Evolutionary conservation across 75 land plant species (phyloP).

Genomic region (Sequoia sempervirens): DNA sequence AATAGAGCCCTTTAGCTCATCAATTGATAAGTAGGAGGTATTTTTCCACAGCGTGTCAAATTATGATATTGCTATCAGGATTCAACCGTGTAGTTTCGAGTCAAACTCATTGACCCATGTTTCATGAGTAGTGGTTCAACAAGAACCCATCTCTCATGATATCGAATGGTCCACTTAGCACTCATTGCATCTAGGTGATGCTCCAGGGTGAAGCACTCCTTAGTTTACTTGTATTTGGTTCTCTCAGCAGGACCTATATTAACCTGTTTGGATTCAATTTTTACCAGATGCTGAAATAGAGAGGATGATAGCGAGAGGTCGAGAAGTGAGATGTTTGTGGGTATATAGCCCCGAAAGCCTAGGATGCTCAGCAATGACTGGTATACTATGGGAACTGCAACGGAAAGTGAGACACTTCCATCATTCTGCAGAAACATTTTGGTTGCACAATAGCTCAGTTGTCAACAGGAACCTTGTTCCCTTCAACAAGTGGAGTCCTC

Average conservation of each 20-base stretch:
- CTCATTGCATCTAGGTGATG: too few relatives aligned
- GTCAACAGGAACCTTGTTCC: conserved; percentile 62
- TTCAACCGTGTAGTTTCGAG: too few relatives aligned
- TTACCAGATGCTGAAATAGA: conserved; percentile 65
- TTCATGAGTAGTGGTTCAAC: too few relatives aligned
- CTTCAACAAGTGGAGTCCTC: conserved; percentile 63
- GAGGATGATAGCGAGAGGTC: conserved; percentile 60
- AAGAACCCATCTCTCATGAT: too few relatives aligned
- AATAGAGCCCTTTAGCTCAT: too few relatives aligned
- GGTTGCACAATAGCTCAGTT: conserved; percentile 80
- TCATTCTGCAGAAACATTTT: conserved; percentile 84
- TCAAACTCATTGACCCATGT: too few relatives aligned
- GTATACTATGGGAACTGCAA: conserved; percentile 92
- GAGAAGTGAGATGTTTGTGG: conserved; percentile 75
- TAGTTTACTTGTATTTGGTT: not conserved
- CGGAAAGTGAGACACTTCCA: conserved; percentile 78
- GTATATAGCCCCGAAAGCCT: conserved; percentile 66
- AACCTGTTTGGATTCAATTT: not conserved
- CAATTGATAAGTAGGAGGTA: too few relatives aligned
- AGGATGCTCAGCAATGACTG: conserved; percentile 82
- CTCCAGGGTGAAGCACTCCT: too few relatives aligned
- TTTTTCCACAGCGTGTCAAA: too few relatives aligned
- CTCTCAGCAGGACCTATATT: not conserved
- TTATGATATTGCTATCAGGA: too few relatives aligned
- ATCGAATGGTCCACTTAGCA: too few relatives aligned